These are phyloP conservation scores for Blastocystis sp. DNA, from an alignment of 352 stramenopile genomes.

Conservation along the genomic window DNA sequence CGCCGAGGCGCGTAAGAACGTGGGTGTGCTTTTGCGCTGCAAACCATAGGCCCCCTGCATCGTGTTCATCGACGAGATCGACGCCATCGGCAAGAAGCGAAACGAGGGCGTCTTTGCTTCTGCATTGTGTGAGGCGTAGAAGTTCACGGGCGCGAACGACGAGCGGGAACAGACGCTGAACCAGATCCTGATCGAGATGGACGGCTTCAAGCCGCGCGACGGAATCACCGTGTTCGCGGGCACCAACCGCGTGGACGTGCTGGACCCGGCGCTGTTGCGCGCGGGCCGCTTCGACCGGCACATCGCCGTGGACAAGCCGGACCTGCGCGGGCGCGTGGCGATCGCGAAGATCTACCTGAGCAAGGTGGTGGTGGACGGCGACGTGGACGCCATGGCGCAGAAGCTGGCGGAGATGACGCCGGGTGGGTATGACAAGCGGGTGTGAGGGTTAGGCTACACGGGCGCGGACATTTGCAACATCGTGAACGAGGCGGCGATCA, in stretches of 20 bases:
- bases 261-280: constrained; percentile 93
- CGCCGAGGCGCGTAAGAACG: constrained; percentile 77
- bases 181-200: constrained; percentile 98
- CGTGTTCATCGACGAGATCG: constrained; percentile 99
- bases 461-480: constrained; percentile 98
- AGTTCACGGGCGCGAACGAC: constrained; percentile 84
- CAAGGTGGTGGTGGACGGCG: constrained; percentile 84
- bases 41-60: constrained; percentile 94
- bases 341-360: constrained; percentile 95
- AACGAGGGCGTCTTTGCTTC: background rate
- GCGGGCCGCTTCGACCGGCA: constrained; percentile 95
- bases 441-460: constrained; percentile 29
- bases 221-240: constrained; percentile 93
- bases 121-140: background rate
- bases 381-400: constrained; percentile 86
- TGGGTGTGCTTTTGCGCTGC: too few species aligned
- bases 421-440: constrained; percentile 84
- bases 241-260: constrained; percentile 95
- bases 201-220: constrained; percentile 91
- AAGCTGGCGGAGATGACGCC: constrained; percentile 91
- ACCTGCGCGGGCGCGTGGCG: constrained; percentile 91
- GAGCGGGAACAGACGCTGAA: constrained; percentile 99
- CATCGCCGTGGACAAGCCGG: constrained; percentile 92
- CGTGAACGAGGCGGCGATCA: constrained; percentile 97
- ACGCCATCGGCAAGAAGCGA: constrained; percentile 81